phyloP scores from a whole-genome alignment of 257 asterid genomes.

The Plantago major region DNA sequence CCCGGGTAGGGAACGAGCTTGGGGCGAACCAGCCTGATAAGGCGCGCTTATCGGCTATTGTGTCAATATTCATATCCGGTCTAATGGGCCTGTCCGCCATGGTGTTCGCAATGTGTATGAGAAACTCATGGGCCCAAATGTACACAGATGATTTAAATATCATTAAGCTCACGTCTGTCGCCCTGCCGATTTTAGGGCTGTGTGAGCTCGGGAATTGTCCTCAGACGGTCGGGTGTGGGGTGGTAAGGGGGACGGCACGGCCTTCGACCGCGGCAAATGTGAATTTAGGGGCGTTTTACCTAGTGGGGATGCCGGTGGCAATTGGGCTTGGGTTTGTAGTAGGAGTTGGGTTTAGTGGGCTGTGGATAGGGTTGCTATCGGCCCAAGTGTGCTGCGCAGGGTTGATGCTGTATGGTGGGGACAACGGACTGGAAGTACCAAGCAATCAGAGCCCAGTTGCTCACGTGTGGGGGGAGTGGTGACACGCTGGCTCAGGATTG shows the following conservation, averaged over 20 bases:
- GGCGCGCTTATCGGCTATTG: constrained; percentile 47
- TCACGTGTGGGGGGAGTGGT: constrained; percentile 53
- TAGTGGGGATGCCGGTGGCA: constrained; percentile 82
- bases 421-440: constrained; percentile 68
- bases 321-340: constrained; percentile 53
- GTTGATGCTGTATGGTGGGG: constrained; percentile 67
- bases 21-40: constrained; percentile 64
- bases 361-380: constrained; percentile 69
- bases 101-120: constrained; percentile 43
- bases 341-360: constrained; percentile 67
- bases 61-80: constrained; percentile 42
- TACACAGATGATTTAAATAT: constrained; percentile 46
- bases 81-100: constrained; percentile 56
- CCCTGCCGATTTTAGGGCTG: constrained; percentile 68
- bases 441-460: constrained; percentile 63
- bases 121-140: constrained; percentile 58
- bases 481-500: constrained; percentile 27
- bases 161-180: constrained; percentile 52
- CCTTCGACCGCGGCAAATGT: constrained; percentile 74
- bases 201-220: constrained; percentile 93
- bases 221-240: constrained; percentile 86
- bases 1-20: constrained; percentile 77
- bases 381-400: constrained; percentile 86
- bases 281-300: constrained; percentile 75
- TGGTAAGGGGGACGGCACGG: constrained; percentile 74